Percentiles rank a stretch among this genome's conserved stretches.
Evolutionary conservation across 208 protist species (phyloP).

Genomic region (Tritrichomonas musculus): DNA sequence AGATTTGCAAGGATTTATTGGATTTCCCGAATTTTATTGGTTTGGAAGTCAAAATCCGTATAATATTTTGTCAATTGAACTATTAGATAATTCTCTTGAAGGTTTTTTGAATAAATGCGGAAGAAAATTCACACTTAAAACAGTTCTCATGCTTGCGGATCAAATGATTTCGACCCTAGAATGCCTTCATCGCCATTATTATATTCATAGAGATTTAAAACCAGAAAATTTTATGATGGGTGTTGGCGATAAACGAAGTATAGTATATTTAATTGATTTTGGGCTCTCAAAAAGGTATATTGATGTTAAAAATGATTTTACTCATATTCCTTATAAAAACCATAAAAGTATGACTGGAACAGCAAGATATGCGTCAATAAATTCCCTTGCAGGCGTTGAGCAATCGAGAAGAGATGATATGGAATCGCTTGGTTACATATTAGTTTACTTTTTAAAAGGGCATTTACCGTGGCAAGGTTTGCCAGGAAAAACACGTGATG

Average conservation of each 20-base stretch:
- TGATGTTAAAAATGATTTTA: constrained; percentile 85
- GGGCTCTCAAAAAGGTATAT: constrained; percentile 95
- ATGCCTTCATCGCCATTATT: constrained; percentile 88
- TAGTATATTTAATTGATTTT: constrained; percentile 45
- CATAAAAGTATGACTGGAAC: constrained; percentile 70
- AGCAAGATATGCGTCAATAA: constrained; percentile 95
- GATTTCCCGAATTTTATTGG: constrained; percentile 86
- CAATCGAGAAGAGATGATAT: constrained; percentile 60
- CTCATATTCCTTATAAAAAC: constrained; percentile 94
- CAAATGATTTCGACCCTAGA: constrained; percentile 86
- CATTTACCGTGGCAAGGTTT: constrained; percentile 93
- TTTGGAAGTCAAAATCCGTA: constrained; percentile 87
- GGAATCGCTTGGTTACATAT: constrained; percentile 93
- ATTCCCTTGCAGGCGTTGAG: constrained; percentile 97
- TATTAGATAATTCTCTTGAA: constrained; percentile 90
- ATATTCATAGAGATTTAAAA: constrained; percentile 88
- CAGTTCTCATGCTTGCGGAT: constrained; percentile 90
- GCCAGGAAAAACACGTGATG: constrained; percentile 31
- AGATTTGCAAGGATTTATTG: constrained; percentile 68
- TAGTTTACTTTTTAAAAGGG: constrained; percentile 97
- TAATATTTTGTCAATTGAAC: constrained; percentile 96
- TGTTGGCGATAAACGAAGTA: constrained; percentile 58
- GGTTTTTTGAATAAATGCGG: constrained; percentile 87
- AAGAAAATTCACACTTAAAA: constrained; percentile 86
- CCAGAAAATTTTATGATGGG: constrained; percentile 99